phyloP scores from a whole-genome alignment of 2,329 filamentous ascomycete genomes.

The Knufia petricola region DNA sequence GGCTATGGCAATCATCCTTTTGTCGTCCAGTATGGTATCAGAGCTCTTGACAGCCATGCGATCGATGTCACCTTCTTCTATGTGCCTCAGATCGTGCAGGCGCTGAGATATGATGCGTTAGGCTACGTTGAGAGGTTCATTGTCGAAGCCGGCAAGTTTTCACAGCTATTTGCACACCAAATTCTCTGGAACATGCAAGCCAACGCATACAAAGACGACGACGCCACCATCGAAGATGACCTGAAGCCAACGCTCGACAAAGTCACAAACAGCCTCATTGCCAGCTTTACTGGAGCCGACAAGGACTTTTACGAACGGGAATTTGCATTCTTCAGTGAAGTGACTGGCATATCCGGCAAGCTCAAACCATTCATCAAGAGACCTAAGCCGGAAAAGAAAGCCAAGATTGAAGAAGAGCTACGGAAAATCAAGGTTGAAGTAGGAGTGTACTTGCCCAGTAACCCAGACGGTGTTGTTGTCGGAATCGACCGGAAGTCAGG shows the following conservation, averaged over 20 bases:
- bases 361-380: constrained; percentile 86
- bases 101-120: constrained; percentile 80
- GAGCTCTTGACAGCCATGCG: constrained; percentile 83
- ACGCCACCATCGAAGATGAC: constrained; percentile 76
- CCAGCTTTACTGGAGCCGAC: constrained; percentile 70
- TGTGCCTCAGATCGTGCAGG: constrained; percentile 95
- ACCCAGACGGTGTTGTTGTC: constrained; percentile 92
- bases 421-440: constrained; percentile 96
- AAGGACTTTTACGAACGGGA: constrained; percentile 84
- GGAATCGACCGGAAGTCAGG: constrained; percentile 97
- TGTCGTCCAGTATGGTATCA: constrained; percentile 92
- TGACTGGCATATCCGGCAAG: constrained; percentile 91
- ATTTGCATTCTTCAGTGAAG: constrained; percentile 96
- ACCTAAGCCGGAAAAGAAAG: constrained; percentile 92
- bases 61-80: constrained; percentile 99
- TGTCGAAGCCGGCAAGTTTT: constrained; percentile 90
- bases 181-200: constrained; percentile 99
- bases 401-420: constrained; percentile 97
- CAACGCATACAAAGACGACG: constrained; percentile 95
- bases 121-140: constrained; percentile 97
- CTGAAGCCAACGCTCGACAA: constrained; percentile 90
- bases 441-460: constrained; percentile 92
- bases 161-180: constrained; percentile 96
- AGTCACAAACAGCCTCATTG: constrained; percentile 75
- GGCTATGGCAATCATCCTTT: constrained; percentile 85